Base-by-base conservation (phyloP, 2,329 filamentous ascomycete species). In the Monosporascus sp. region DNA sequence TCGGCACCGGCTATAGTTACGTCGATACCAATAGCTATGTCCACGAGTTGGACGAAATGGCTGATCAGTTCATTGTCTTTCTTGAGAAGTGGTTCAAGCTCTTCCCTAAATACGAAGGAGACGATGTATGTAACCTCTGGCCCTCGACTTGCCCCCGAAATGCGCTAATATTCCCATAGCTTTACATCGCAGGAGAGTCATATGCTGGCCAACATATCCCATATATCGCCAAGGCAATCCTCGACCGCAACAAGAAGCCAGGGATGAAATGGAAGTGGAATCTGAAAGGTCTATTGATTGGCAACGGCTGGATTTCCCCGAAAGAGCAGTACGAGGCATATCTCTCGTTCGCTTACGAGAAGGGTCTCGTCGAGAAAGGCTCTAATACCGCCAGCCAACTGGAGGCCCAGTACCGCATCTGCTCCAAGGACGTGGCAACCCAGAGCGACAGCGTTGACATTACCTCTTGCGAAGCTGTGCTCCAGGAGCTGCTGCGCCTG, bases 131-230 rank as follows among this genome's bases (percentile, higher is more conserved):
- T 79, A 48, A 7, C 18, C 5, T 2, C 24, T 7, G 25, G 46
- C 0, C 22, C 27, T 50, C 17, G 18, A 8, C 25, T 41, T 3
- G n/a, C 47, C 7, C 1, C 11, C 48, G 8, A 25, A 17, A 24
- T 48, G 9, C 53, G 50, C 52, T 44, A 47, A 57, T 49, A 14
- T 27, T 17, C 44, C 54, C 49, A 37, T 65, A 97, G 92, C 75
- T 99, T 20, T 99, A 97, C 70, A 80, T 99, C 59, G 89, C 93
- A 1, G 94, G 95, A 62, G 94, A 99, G 74, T 99, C 93, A 0
- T 99, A 92, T 68, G 94, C 94, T 5, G 94, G 94, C 45, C 94
- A 97, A 68, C 87, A 97, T 72, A 97, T 99, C 57, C 94, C 94
- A 1, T 96, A 99, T 70, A 94, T 99, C 59, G 89, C 92, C n/a